Base-by-base conservation (phyloP, 2,329 filamentous ascomycete genomes). In the Sclerotinia nivalis region DNA sequence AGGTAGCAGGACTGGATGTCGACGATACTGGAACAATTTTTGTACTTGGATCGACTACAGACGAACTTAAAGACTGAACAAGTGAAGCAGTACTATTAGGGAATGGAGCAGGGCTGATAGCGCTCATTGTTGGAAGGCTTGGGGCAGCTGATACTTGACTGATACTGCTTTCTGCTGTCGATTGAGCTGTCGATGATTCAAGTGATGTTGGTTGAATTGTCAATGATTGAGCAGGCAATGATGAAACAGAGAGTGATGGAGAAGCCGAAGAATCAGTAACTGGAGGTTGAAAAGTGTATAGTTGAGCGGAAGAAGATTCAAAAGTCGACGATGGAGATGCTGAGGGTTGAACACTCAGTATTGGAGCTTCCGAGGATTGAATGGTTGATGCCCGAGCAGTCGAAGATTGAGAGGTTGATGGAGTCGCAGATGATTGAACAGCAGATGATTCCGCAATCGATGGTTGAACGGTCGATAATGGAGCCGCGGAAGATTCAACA, bases 131-230 rank as follows among this genome's bases (percentile, higher is more conserved):
- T 40, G 61, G n/a, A 22, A 54, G 34, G 9, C 9, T 52, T 52
- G 15, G 1, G 18, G 47, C n/a, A 28, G 15, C 18, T 25, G 47
- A 52, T 18, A 43, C 34, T 52, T 52, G 61, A 15, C 47, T 64
- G 8, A 1, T 40, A 15, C 22, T 22, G n/a, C 47, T 22, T 40
- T 52, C 15, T 43, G 28, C 1, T 4, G 31, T 37, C 18, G 45
- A 37, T 50, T 49, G 59, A 47, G 40, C 9, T 61, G 59, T 15
- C 20, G 59, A 61, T 22, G 59, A 61, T 37, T 47, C 25, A 61
- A 61, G 10, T 31, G 40, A 43, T 61, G 25, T 47, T 47, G 59
- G 40, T 22, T 47, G 31, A 62, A 37, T 50, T 50, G 31, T 50
- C 60, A 37, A 62, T 0, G 22, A 62, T 50, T 62, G 45, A 34